Conservation (phyloP, 23 red algal genomes). For the Gracilaria domingensis region DNA sequence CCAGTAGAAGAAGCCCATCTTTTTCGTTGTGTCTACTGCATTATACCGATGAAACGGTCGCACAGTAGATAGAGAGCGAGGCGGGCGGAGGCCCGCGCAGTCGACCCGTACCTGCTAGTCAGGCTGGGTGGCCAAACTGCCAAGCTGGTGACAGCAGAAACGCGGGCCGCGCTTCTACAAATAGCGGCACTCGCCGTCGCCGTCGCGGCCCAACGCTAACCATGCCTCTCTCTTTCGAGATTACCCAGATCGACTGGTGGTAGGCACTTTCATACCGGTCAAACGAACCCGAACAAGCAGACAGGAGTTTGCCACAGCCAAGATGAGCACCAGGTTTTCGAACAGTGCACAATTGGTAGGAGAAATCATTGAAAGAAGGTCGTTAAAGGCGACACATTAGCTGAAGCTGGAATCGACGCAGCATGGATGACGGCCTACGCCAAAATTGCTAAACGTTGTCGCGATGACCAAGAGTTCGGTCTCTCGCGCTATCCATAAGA, state of each 20-base stretch:
- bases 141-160: not conserved
- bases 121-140: not conserved
- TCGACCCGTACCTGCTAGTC: not conserved
- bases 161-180: no score
- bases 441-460: slow-evolving; percentile 23
- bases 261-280: slow-evolving; percentile 54
- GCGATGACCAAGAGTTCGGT: slow-evolving; percentile 21
- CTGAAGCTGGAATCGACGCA: slow-evolving; percentile 30
- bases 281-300: slow-evolving; percentile 2
- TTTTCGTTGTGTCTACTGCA: not conserved
- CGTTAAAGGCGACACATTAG: not conserved
- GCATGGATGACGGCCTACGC: slow-evolving; percentile 19
- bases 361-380: not conserved
- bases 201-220: not conserved
- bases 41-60: not conserved
- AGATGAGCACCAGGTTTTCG: not conserved
- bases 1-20: slow-evolving; percentile 75
- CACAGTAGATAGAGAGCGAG: not conserved
- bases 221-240: slow-evolving; percentile 48
- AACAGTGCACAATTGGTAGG: not conserved
- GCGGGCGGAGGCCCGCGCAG: not conserved
- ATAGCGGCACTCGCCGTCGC: not conserved
- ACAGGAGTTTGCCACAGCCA: not conserved
- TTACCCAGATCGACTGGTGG: slow-evolving; percentile 23
- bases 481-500: slow-evolving; percentile 31